phyloP scores from a whole-genome alignment of 345 rosid species.

The Turritis glabra region DNA sequence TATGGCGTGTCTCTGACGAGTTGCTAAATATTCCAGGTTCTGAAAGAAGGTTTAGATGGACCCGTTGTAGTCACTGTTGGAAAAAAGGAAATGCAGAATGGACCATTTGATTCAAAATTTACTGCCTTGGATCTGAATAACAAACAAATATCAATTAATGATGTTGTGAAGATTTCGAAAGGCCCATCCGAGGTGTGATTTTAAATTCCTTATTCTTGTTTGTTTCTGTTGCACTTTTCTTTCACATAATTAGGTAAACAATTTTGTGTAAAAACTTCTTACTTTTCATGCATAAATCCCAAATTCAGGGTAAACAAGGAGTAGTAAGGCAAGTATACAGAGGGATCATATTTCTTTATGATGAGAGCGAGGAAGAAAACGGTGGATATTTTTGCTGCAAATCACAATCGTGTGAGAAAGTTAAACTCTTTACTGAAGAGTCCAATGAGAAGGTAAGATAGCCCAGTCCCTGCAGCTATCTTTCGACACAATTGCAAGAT shows the following conservation, averaged over 20 bases:
- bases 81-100: constrained; percentile 52
- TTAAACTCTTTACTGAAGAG: constrained; percentile 49
- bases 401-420: constrained; percentile 76
- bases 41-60: constrained; percentile 73
- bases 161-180: constrained; percentile 73
- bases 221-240: constrained; percentile 12
- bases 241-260: background rate
- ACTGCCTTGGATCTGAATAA: constrained; percentile 66
- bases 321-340: constrained; percentile 80
- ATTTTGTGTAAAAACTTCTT: constrained; percentile 4
- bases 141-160: constrained; percentile 66
- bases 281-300: constrained; percentile 10
- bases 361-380: constrained; percentile 70
- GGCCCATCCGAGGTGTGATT: constrained; percentile 72
- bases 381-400: constrained; percentile 85
- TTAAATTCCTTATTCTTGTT: background rate
- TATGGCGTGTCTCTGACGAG: constrained; percentile 25
- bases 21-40: constrained; percentile 54
- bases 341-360: constrained; percentile 70
- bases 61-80: constrained; percentile 60
- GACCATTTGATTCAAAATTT: constrained; percentile 71
- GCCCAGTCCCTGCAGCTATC: background rate
- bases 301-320: constrained; percentile 85
- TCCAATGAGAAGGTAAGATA: constrained; percentile 60
- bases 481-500: background rate